These are phyloP conservation scores for Paralagenidium karlingii DNA, from an alignment of 352 stramenopile species.

Conservation along the genomic window DNA sequence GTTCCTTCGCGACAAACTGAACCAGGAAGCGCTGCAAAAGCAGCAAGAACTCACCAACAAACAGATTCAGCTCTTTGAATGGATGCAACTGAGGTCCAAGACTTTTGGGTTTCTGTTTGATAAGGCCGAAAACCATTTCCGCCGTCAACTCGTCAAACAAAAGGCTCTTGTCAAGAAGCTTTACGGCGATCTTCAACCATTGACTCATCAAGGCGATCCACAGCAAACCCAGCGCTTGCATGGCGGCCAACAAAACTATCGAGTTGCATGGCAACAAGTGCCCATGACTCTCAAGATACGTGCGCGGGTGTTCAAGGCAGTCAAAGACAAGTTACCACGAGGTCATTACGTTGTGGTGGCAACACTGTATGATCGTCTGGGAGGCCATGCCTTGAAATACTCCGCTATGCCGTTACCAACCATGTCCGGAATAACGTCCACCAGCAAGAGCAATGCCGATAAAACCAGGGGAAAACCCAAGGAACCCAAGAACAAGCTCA, in stretches of 20 bases:
- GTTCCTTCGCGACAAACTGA: slow-evolving; percentile 14
- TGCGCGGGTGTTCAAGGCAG: slow-evolving; percentile 40
- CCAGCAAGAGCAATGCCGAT: slow-evolving; percentile 1
- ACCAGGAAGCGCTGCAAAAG: slow-evolving; percentile 19
- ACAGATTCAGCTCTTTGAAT: slow-evolving; percentile 29
- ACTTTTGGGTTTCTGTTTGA: slow-evolving; percentile 57
- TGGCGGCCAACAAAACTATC: slow-evolving; percentile 12
- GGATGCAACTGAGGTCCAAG: slow-evolving; percentile 25
- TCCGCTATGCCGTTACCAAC: slow-evolving; percentile 11
- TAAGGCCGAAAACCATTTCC: slow-evolving; percentile 34
- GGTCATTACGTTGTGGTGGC: slow-evolving; percentile 73
- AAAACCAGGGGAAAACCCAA: neutral
- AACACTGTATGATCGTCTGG: slow-evolving; percentile 79
- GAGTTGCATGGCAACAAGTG: slow-evolving; percentile 57
- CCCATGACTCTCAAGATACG: slow-evolving; percentile 63
- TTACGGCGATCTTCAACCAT: slow-evolving; percentile 35
- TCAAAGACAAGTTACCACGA: slow-evolving; percentile 75
- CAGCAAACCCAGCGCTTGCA: slow-evolving; percentile 16
- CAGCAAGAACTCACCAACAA: slow-evolving; percentile 23
- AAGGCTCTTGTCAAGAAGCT: slow-evolving; percentile 43
- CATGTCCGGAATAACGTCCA: slow-evolving; percentile 7
- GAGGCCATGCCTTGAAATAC: slow-evolving; percentile 68
- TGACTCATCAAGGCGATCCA: slow-evolving; percentile 20
- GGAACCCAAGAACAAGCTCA: slow-evolving; percentile 1
- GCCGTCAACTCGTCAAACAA: slow-evolving; percentile 28